A percentile compares a stretch with the other conserved stretches of the same genome.
Conservation (phyloP, 805 yeast genomes). For the Hanseniaspora singularis region DNA sequence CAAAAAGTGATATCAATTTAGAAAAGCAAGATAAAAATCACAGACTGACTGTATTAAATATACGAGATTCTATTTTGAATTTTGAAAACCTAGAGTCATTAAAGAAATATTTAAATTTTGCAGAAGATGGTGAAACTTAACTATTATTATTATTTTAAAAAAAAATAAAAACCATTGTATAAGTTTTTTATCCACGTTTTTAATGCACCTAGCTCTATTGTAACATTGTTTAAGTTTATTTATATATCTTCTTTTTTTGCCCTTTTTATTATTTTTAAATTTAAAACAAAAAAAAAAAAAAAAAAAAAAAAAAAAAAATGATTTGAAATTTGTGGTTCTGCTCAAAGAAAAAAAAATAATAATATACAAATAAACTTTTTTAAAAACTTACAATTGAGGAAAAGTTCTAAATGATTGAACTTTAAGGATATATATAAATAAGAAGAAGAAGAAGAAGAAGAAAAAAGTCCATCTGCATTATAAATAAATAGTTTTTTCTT, state of each 20-base stretch:
- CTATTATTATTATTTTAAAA: no score
- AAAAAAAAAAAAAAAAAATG: not conserved
- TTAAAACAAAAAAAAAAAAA: not conserved
- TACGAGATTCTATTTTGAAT: slow-evolving; percentile 14
- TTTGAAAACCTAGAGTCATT: slow-evolving; percentile 22
- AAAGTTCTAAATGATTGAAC: no score
- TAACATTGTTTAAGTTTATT: no score
- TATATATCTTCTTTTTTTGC: not conserved
- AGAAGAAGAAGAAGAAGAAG: no score
- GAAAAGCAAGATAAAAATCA: not conserved
- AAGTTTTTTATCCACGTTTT: not conserved
- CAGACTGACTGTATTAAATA: slow-evolving; percentile 10
- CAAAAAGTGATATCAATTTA: not conserved
- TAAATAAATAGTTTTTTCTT: no score
- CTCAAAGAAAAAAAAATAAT: no score
- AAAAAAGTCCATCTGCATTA: no score
- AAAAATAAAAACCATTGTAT: not conserved
- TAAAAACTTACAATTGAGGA: no score
- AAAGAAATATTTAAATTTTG: slow-evolving; percentile 23
- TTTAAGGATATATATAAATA: no score
- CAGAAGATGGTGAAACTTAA: slow-evolving; percentile 17
- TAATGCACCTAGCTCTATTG: no score
- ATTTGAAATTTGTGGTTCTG: no score
- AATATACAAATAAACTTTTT: no score
- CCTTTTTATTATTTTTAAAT: not conserved